These are phyloP conservation scores for Talaromyces sp. DNA, from an alignment of 2,329 filamentous ascomycete genomes.

Conservation along the genomic window DNA sequence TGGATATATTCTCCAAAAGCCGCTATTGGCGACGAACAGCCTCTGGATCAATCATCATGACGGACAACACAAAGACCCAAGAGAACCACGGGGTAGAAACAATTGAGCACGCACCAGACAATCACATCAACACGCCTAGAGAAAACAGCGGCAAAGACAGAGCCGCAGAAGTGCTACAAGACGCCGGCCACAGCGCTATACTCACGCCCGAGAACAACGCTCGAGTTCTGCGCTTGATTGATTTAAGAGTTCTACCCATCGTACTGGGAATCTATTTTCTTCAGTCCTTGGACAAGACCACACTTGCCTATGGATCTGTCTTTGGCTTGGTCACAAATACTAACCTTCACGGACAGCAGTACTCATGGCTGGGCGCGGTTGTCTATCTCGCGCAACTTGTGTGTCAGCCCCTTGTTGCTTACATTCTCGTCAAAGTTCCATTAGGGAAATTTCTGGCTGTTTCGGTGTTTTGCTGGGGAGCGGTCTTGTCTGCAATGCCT, in stretches of 20 bases:
- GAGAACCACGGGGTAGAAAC: neutral
- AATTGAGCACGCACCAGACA: neutral
- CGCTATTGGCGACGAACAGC: neutral
- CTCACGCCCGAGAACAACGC: conserved; percentile 51
- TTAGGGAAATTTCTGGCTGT: conserved; percentile 55
- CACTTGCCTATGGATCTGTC: conserved; percentile 57
- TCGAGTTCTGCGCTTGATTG: conserved; percentile 48
- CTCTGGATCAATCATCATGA: neutral
- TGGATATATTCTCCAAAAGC: neutral
- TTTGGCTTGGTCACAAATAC: conserved; percentile 59
- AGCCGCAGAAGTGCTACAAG: conserved; percentile 46
- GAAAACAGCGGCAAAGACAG: conserved; percentile 34
- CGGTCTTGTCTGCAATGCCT: conserved; percentile 48
- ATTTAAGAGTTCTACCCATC: conserved; percentile 48
- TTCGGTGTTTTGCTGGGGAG: conserved; percentile 50
- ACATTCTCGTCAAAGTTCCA: conserved; percentile 55
- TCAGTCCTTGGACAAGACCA: conserved; percentile 60
- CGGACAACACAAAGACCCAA: neutral
- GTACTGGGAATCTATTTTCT: conserved; percentile 60
- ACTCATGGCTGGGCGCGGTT: conserved; percentile 48
- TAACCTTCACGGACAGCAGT: conserved; percentile 52
- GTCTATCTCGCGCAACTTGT: conserved; percentile 53
- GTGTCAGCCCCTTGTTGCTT: conserved; percentile 48
- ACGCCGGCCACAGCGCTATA: conserved; percentile 41
- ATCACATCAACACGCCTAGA: neutral